phyloP scores from a whole-genome alignment of 1,284 basidiomycete genomes.

The Erythrobasidium hasegawianum region DNA sequence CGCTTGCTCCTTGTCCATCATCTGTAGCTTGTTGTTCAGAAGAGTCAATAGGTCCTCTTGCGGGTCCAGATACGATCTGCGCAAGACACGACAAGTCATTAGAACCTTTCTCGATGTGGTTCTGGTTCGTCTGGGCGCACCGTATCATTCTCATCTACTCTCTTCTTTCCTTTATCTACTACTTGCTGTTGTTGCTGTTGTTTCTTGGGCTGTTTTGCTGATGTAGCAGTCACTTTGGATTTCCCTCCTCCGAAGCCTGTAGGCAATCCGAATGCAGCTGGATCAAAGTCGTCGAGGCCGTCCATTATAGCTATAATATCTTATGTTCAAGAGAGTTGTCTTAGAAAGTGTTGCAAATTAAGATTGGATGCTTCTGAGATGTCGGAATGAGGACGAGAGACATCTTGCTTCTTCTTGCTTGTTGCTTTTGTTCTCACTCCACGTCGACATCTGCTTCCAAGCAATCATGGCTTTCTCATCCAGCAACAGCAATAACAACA shows the following conservation, averaged over 20 bases:
- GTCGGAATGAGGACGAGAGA: not conserved
- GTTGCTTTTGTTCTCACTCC: too few relatives aligned
- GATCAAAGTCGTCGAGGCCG: slow-evolving; percentile 34
- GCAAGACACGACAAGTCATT: too few relatives aligned
- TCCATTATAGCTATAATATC: too few relatives aligned
- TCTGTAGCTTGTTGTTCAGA: not conserved
- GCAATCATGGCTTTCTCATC: not conserved
- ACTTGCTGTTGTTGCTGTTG: too few relatives aligned
- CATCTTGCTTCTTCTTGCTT: not conserved
- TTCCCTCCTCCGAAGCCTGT: slow-evolving; percentile 15
- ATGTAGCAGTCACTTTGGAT: slow-evolving; percentile 7
- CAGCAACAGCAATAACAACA: not conserved
- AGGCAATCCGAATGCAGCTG: slow-evolving; percentile 24
- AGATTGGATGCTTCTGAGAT: not conserved
- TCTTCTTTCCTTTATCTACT: slow-evolving; percentile 2
- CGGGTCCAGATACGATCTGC: too few relatives aligned
- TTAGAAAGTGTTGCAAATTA: too few relatives aligned
- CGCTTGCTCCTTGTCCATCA: not conserved
- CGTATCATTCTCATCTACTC: slow-evolving; percentile 1
- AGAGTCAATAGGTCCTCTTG: too few relatives aligned
- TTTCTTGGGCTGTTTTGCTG: slow-evolving; percentile 21
- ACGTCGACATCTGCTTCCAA: too few relatives aligned
- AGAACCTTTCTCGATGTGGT: too few relatives aligned
- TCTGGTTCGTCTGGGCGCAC: not conserved
- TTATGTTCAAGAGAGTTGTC: too few relatives aligned